Percentiles rank a stretch among this genome's conserved stretches.
phyloP scores from a whole-genome alignment of 192 early-diverging fungal species.

The Thoreauomyces humboldtii region DNA sequence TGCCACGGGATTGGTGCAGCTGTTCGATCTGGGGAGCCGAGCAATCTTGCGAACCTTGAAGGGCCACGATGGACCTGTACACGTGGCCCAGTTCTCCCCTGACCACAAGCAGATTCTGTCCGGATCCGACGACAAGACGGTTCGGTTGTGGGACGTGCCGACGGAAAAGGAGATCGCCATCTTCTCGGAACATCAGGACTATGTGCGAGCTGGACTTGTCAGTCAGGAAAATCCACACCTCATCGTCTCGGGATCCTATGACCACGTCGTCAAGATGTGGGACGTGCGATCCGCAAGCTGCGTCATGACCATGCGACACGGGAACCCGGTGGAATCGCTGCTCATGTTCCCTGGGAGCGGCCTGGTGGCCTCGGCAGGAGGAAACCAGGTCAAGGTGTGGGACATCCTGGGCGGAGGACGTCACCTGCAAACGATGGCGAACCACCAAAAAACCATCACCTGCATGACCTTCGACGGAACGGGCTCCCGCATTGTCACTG shows the following conservation, averaged over 20 bases:
- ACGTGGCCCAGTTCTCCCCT: conserved; percentile 75
- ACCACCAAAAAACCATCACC: conserved; percentile 97
- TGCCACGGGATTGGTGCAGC: conserved; percentile 80
- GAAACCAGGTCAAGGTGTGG: conserved; percentile 82
- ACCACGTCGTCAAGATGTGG: conserved; percentile 92
- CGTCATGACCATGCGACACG: conserved; percentile 76
- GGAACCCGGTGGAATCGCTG: conserved; percentile 84
- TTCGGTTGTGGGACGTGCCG: conserved; percentile 92
- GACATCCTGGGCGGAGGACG: conserved; percentile 82
- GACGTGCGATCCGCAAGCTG: conserved; percentile 76
- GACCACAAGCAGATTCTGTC: conserved; percentile 81
- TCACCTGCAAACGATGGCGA: conserved; percentile 71
- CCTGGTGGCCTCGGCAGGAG: conserved; percentile 72
- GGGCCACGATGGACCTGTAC: conserved; percentile 71
- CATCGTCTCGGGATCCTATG: conserved; percentile 85
- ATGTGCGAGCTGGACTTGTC: conserved; percentile 77
- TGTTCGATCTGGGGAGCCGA: conserved; percentile 52
- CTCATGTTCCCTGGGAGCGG: conserved; percentile 81
- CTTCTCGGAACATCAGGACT: conserved; percentile 87
- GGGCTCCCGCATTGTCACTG: conserved; percentile 75
- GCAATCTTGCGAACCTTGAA: conserved; percentile 59
- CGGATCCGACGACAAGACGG: conserved; percentile 88
- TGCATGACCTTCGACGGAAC: conserved; percentile 79
- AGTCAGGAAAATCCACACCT: conserved; percentile 75
- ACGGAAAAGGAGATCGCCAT: conserved; percentile 63